Percentiles rank a stretch among this genome's conserved stretches.
Evolutionary conservation across 1,139 yeast species (phyloP).

Genomic region (Diutina rugosa): DNA sequence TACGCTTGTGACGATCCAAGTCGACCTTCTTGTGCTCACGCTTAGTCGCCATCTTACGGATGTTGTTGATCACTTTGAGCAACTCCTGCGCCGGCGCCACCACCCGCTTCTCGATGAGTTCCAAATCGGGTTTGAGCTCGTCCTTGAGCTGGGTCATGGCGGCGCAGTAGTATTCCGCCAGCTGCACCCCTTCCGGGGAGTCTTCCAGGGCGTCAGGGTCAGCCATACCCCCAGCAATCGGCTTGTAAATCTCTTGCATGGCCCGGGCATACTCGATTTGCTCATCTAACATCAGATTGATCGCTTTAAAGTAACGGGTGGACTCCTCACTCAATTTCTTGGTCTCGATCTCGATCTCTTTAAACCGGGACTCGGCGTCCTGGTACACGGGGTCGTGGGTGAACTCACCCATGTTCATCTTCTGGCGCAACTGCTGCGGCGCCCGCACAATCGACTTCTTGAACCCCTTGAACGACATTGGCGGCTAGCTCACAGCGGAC

Average conservation of each 20-base stretch:
- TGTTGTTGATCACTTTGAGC: conserved; percentile 63
- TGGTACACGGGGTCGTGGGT: conserved; percentile 81
- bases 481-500: background rate
- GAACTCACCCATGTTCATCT: conserved; percentile 72
- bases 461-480: conserved; percentile 92
- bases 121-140: conserved; percentile 83
- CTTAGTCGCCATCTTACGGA: conserved; percentile 88
- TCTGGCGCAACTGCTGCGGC: conserved; percentile 67
- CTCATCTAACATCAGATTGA: conserved; percentile 83
- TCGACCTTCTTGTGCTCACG: conserved; percentile 94
- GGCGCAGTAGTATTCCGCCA: conserved; percentile 82
- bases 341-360: conserved; percentile 81
- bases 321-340: conserved; percentile 85
- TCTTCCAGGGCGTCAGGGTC: conserved; percentile 91
- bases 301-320: conserved; percentile 78
- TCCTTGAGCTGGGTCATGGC: conserved; percentile 79
- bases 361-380: conserved; percentile 94
- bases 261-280: conserved; percentile 91
- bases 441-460: conserved; percentile 82
- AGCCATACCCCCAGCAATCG: conserved; percentile 81
- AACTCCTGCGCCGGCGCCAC: conserved; percentile 89
- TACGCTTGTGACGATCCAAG: conserved; percentile 71
- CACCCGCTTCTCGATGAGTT: conserved; percentile 79
- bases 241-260: conserved; percentile 91
- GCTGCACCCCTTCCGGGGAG: conserved; percentile 91